Percentiles rank a stretch among this genome's conserved stretches.
Evolutionary conservation across 2,329 filamentous ascomycete species (phyloP).

Genomic region (Ilyonectria sp.): DNA sequence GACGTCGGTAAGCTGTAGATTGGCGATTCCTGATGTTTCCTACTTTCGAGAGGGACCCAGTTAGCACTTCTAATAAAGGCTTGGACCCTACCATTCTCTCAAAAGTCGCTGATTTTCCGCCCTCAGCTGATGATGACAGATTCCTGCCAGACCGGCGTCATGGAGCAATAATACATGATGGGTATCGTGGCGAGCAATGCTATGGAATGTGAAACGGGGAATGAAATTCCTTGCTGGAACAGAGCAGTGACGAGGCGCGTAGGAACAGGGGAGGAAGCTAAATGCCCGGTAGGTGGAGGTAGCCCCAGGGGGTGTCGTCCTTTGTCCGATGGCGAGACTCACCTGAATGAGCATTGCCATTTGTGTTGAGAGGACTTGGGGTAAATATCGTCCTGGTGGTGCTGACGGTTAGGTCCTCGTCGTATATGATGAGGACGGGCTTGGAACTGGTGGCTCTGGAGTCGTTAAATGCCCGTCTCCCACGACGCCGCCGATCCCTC

Average conservation of each 20-base stretch:
- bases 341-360: slow-evolving; percentile 37
- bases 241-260: slow-evolving; percentile 2
- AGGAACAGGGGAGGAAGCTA: slow-evolving; percentile 33
- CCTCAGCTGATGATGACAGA: slow-evolving; percentile 10
- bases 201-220: not conserved
- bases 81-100: slow-evolving; percentile 15
- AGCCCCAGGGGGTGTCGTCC: slow-evolving; percentile 53
- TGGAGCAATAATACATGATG: not conserved
- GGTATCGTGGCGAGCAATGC: not conserved
- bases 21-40: not conserved
- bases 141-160: slow-evolving; percentile 2
- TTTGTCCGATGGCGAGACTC: slow-evolving; percentile 30
- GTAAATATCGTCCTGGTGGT: slow-evolving; percentile 48
- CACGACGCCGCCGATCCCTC: not conserved
- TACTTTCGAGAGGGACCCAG: slow-evolving; percentile 14
- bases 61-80: slow-evolving; percentile 34
- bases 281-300: slow-evolving; percentile 55
- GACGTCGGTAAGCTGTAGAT: not conserved
- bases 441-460: slow-evolving; percentile 18
- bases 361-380: slow-evolving; percentile 38
- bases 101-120: slow-evolving; percentile 1
- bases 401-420: slow-evolving; percentile 54
- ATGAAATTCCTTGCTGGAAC: not conserved
- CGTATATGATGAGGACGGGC: slow-evolving; percentile 56
- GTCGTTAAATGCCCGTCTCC: not conserved